Base-by-base conservation (phyloP, 768 basidiomycete genomes). In the Naganishia friedmannii region DNA sequence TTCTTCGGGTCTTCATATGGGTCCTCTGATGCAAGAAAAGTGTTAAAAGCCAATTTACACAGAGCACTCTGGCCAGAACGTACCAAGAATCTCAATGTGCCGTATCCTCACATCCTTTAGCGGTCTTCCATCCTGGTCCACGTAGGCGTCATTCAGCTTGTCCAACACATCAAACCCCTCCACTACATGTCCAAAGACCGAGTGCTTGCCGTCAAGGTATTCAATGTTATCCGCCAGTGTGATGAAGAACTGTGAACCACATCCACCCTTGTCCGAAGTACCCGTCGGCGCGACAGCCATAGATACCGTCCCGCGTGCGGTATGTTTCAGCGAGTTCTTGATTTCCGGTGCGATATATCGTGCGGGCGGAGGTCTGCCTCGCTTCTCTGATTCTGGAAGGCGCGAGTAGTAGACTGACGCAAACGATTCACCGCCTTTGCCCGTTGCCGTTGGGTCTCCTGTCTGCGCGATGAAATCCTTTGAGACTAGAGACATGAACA, bases 391-490 rank as follows among this genome's bases (percentile, higher is more conserved):
- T 6, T 67, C 53, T 2, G 70, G 60, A 13, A 70, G 66, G 37
- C 73, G 66, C 31, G 73, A 32, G 46, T 74, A 68, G 58, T 77
- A 72, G 3, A 91, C 84, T 74, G 93, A 93, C 86, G 88, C 90
- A 75, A 95, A 85, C 3, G 88, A 93, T 83, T 93, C 90, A 55
- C 96, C 96, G 34, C 96, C 94, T 34, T 88, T 92, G 23, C 96
- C 95, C 1, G 91, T 90, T 8, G 94, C 95, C 21, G 91, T 89
- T 7, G 95, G 96, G 76, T 99, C 96, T n/a, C 96, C 96, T 0
- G 87, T 85, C 81, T 98, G 96, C 13, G 94, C 94, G 65, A 99
- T 86, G 74, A 99, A 99, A 78, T 97, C 93, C 82, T 95, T 96
- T 46, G 93, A 93, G 10, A 99, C 93, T 96, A 71, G 71, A 29